A percentile compares a stretch with the other conserved stretches of the same genome.
Conservation (phyloP, 1,284 basidiomycete species). For the Sporisorium graminicola region DNA sequence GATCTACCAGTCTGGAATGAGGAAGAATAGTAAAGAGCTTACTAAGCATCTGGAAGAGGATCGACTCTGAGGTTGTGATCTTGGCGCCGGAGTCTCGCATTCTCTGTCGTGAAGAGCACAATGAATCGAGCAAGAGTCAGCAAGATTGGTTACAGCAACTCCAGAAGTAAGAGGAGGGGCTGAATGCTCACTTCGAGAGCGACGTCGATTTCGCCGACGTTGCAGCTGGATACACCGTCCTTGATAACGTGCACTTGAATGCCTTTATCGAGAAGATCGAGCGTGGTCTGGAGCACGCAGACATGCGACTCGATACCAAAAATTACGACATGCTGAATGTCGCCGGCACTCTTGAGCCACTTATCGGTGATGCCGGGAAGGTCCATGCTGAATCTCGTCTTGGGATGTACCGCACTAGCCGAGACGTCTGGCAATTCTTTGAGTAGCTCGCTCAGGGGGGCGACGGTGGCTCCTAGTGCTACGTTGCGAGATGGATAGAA, state of each 20-base stretch:
- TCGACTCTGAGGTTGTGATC: constrained; percentile 84
- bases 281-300: constrained; percentile 85
- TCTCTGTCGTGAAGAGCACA: constrained; percentile 64
- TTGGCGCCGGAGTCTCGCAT: constrained; percentile 82
- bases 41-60: constrained; percentile 80
- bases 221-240: constrained; percentile 86
- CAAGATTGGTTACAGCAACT: background rate
- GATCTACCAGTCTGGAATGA: background rate
- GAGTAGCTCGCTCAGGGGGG: constrained; percentile 75
- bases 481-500: background rate
- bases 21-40: background rate
- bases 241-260: constrained; percentile 80
- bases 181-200: constrained; percentile 73
- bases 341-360: constrained; percentile 71
- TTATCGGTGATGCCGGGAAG: constrained; percentile 76
- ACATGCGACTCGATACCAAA: constrained; percentile 90
- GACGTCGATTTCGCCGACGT: constrained; percentile 73
- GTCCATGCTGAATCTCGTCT: constrained; percentile 85
- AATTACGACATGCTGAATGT: constrained; percentile 78
- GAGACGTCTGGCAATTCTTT: constrained; percentile 75
- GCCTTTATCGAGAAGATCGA: constrained; percentile 75
- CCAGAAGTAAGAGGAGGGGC: too few relatives aligned
- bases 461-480: constrained; percentile 81
- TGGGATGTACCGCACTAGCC: constrained; percentile 77
- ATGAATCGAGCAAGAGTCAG: background rate